Percentiles rank a stretch among this genome's conserved stretches.
phyloP scores from a whole-genome alignment of 2,329 filamentous ascomycete genomes.

The Plenodomus tracheiphilus region DNA sequence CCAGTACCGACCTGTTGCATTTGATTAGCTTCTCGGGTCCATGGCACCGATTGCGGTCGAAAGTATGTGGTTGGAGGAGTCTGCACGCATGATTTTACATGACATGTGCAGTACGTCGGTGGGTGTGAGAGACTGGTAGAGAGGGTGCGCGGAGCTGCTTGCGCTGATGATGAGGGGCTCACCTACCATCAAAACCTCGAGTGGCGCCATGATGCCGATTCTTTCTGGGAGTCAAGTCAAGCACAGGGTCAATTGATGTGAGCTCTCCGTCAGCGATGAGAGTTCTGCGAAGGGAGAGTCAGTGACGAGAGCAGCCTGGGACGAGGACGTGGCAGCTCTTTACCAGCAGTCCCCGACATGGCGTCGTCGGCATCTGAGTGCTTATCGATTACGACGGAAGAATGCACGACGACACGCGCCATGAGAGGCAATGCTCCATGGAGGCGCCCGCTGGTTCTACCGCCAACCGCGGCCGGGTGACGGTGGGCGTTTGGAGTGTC shows the following conservation, averaged over 20 bases:
- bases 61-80: not conserved
- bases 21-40: slow-evolving; percentile 9
- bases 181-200: slow-evolving; percentile 54
- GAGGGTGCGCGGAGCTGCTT: not conserved
- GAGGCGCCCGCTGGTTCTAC: slow-evolving; percentile 27
- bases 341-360: slow-evolving; percentile 10
- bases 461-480: slow-evolving; percentile 35
- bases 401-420: slow-evolving; percentile 23
- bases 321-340: slow-evolving; percentile 3
- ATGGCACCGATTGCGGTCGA: not conserved
- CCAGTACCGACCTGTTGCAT: slow-evolving; percentile 73
- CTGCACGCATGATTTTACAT: slow-evolving; percentile 12
- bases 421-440: slow-evolving; percentile 27
- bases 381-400: slow-evolving; percentile 31
- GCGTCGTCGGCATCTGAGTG: slow-evolving; percentile 24
- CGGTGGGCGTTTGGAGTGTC: slow-evolving; percentile 7
- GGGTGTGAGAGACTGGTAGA: slow-evolving; percentile 10
- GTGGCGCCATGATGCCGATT: slow-evolving; percentile 49
- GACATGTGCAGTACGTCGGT: slow-evolving; percentile 5
- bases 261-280: slow-evolving; percentile 2
- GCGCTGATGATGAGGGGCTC: slow-evolving; percentile 10
- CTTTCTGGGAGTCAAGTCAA: not conserved
- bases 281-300: slow-evolving; percentile 1
- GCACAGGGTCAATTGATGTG: slow-evolving; percentile 6
- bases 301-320: not conserved